These are phyloP conservation scores for Plasmodium coatneyi DNA, from an alignment of 169 alveolate species.

Conservation along the genomic window DNA sequence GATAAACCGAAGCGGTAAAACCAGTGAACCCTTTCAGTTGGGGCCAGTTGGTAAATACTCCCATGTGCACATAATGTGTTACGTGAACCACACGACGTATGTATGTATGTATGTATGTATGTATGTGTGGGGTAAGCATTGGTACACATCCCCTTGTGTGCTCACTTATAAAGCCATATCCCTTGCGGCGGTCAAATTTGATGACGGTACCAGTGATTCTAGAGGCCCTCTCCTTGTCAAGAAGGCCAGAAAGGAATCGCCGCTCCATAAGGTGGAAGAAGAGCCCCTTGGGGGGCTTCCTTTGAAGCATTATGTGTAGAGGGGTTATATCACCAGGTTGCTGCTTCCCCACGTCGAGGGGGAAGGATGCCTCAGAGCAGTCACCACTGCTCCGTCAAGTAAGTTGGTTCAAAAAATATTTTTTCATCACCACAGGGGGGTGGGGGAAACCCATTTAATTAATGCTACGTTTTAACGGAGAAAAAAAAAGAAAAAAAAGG, in stretches of 20 bases:
- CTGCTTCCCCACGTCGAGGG: neutral
- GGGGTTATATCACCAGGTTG: neutral
- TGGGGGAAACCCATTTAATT: neutral
- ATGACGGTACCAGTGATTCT: constrained; percentile 46
- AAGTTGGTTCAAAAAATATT: neutral
- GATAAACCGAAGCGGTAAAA: neutral
- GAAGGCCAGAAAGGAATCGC: constrained; percentile 3
- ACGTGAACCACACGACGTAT: neutral
- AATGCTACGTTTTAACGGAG: neutral
- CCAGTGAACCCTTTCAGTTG: neutral
- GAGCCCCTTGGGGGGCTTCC: neutral
- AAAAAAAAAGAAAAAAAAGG: neutral
- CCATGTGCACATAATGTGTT: neutral
- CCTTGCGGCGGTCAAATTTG: constrained; percentile 41
- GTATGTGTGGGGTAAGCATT: no score
- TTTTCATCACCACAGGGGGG: neutral
- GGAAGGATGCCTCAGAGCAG: neutral
- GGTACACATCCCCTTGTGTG: no score
- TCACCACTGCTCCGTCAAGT: neutral
- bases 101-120: no score
- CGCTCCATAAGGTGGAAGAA: neutral
- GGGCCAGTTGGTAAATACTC: neutral
- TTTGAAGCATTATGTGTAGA: neutral
- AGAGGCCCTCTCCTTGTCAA: constrained; percentile 8
- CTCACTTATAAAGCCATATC: constrained; percentile 67